These are phyloP conservation scores for Gilbertella persicaria DNA, from an alignment of 371 early-diverging fungal species.

Conservation along the genomic window DNA sequence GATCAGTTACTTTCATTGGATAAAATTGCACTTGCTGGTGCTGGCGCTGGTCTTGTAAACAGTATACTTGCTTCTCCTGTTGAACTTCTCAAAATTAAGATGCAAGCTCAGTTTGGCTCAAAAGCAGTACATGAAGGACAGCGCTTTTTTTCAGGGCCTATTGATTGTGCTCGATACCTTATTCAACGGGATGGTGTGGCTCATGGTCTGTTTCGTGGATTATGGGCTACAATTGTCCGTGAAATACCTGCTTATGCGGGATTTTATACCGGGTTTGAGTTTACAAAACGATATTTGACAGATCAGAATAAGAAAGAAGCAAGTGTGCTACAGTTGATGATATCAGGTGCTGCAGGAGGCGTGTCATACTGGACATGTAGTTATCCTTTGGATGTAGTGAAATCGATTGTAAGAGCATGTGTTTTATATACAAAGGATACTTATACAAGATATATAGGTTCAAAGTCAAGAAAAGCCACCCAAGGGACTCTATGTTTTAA, in stretches of 20 bases:
- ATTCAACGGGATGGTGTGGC: slow-evolving; percentile 64
- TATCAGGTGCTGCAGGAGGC: slow-evolving; percentile 77
- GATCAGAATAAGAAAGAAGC: slow-evolving; percentile 41
- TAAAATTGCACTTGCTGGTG: slow-evolving; percentile 79
- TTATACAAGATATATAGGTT: slow-evolving; percentile 30
- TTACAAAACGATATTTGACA: slow-evolving; percentile 62
- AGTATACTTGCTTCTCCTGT: slow-evolving; percentile 79
- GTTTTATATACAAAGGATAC: neutral
- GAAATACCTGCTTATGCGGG: slow-evolving; percentile 88
- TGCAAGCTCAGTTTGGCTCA: slow-evolving; percentile 77
- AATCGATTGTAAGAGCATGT: slow-evolving; percentile 63
- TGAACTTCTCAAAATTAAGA: slow-evolving; percentile 78
- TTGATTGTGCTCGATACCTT: slow-evolving; percentile 67
- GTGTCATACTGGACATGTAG: slow-evolving; percentile 79
- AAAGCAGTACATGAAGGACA: slow-evolving; percentile 16
- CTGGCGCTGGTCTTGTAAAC: slow-evolving; percentile 76
- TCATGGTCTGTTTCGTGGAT: slow-evolving; percentile 76
- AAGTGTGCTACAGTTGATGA: slow-evolving; percentile 63
- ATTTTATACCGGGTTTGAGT: slow-evolving; percentile 82
- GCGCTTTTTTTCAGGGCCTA: slow-evolving; percentile 54
- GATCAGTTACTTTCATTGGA: slow-evolving; percentile 45
- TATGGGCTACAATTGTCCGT: slow-evolving; percentile 75
- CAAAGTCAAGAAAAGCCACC: slow-evolving; percentile 66
- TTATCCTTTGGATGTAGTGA: slow-evolving; percentile 85
- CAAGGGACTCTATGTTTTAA: slow-evolving; percentile 61